Conservation (phyloP, 1,284 basidiomycete genomes). For the Rhodotorula sp. region DNA sequence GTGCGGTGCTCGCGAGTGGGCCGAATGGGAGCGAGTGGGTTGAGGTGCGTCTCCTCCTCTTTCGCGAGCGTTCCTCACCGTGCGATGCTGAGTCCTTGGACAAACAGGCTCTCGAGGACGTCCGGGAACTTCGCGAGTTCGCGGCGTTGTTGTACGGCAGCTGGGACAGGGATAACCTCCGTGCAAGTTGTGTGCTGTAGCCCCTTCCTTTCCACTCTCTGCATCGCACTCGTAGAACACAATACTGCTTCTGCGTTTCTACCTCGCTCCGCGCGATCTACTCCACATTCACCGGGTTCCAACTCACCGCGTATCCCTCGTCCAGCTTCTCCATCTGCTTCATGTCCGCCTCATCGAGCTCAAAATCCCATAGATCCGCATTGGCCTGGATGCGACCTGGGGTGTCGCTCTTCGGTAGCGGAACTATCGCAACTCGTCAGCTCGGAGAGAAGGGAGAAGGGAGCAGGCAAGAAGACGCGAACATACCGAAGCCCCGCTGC, state of each 20-base stretch:
- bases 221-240: not conserved
- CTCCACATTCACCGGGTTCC: constrained; percentile 21
- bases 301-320: constrained; percentile 55
- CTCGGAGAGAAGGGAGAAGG: not conserved
- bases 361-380: constrained; percentile 66
- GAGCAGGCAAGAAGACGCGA: constrained; percentile 7
- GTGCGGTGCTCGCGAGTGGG: constrained; percentile 55
- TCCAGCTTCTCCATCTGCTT: constrained; percentile 61
- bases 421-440: constrained; percentile 48
- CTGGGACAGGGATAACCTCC: constrained; percentile 46
- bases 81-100: not conserved
- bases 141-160: constrained; percentile 56
- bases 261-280: not conserved
- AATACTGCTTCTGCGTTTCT: too few species aligned
- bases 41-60: constrained; percentile 60
- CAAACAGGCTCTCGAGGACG: constrained; percentile 51
- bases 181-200: constrained; percentile 13
- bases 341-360: constrained; percentile 64
- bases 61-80: not conserved
- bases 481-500: constrained; percentile 64
- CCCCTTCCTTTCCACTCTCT: not conserved
- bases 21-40: constrained; percentile 64
- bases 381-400: constrained; percentile 67
- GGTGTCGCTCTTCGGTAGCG: constrained; percentile 72
- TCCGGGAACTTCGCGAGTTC: constrained; percentile 55